Evolutionary conservation across 805 yeast species (phyloP), one percentile per base, ranked within the genome.

Genomic region (Cyberlindnera veronae): DNA sequence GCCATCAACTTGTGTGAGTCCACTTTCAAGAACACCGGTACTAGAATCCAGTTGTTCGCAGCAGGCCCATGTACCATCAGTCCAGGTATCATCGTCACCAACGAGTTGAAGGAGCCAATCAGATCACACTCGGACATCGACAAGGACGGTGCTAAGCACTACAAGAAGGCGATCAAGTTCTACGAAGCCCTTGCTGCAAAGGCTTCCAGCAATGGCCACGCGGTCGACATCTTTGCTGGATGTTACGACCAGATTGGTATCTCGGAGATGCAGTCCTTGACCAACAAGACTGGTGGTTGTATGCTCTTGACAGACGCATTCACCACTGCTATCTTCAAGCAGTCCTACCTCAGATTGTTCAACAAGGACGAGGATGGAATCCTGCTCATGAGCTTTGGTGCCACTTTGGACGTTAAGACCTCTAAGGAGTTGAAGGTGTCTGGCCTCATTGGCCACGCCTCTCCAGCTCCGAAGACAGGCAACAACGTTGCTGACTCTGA

Each of bases 41-140:
- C 95, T 13, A 80, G 97, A 61, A 74, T 93, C 53, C 81, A 88
- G 71, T 71, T 93, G 44, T 93, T 93, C 58, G 80, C 95, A 29
- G 95, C 91, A 39, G 99, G 99, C 48, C 95, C 96, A 35, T 82
- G 96, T 61, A 93, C 99, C 33, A 80, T 84, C 58, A 84, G 84
- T 33, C 98, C 99, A 11, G 99, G 99, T 54, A 69, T 86, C 61
- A 88, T 93, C 51, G 99, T 93, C 21, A 87, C 91, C 32, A 79
- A 83, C 18, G 93, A 89, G 62, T 74, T 93, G 61, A 85, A 86
- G 61, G 99, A 93, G 65, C 96, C 99, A 35, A 84, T 93, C 54
- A 80, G 99, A 71, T 93, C 99, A 8, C 99, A 93, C 66, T 87
- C 85, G 57, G 99, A 93, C 62, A 86, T 93, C 51, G 98, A 93